Conservation (phyloP, 2,329 filamentous ascomycete genomes). For the Colletotrichum sansevieriae region DNA sequence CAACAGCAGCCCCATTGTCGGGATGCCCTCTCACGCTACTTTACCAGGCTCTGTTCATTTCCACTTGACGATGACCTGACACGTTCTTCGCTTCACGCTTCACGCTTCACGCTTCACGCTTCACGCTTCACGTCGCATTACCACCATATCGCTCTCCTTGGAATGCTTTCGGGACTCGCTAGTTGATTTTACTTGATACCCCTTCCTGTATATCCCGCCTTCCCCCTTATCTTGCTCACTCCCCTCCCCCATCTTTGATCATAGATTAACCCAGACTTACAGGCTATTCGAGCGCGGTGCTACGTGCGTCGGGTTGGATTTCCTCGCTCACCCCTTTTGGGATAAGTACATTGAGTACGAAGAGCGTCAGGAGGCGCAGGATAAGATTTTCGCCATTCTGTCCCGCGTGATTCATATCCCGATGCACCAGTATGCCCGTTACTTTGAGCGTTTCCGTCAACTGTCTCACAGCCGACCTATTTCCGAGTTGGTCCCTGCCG, state of each 20-base stretch:
- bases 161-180: slow-evolving; percentile 61
- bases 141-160: slow-evolving; percentile 48
- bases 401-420: slow-evolving; percentile 88
- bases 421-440: slow-evolving; percentile 94
- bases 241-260: slow-evolving; percentile 41
- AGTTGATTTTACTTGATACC: slow-evolving; percentile 65
- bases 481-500: slow-evolving; percentile 76
- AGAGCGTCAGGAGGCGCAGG: slow-evolving; percentile 85
- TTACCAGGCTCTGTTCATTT: slow-evolving; percentile 71
- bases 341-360: slow-evolving; percentile 99
- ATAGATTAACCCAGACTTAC: slow-evolving; percentile 48
- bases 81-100: slow-evolving; percentile 60
- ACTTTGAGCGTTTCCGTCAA: slow-evolving; percentile 90
- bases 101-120: slow-evolving; percentile 60
- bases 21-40: slow-evolving; percentile 74
- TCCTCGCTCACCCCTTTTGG: slow-evolving; percentile 96
- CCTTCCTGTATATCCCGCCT: slow-evolving; percentile 72
- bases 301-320: slow-evolving; percentile 88
- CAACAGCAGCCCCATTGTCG: slow-evolving; percentile 69
- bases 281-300: slow-evolving; percentile 95
- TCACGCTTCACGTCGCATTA: slow-evolving; percentile 58
- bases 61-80: slow-evolving; percentile 54
- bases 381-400: slow-evolving; percentile 88
- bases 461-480: slow-evolving; percentile 81
- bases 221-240: slow-evolving; percentile 52